phyloP scores from a whole-genome alignment of 2,329 filamentous ascomycete genomes.

The Myriosclerotinia duriaeana region DNA sequence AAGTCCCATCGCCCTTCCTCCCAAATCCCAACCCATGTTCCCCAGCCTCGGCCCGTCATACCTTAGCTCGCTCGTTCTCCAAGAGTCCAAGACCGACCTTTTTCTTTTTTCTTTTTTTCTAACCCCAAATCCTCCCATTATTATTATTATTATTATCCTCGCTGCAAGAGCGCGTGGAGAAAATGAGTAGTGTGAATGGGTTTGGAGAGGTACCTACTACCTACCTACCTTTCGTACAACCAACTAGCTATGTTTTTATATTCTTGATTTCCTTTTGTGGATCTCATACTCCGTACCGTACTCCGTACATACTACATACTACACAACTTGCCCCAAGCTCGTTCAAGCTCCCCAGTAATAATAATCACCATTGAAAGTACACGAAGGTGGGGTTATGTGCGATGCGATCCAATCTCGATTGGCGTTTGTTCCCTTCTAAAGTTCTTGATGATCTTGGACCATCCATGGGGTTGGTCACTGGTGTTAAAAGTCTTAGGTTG shows the following conservation, averaged over 20 bases:
- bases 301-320: no score
- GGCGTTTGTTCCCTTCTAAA: conserved; percentile 12
- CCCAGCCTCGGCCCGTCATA: conserved; percentile 18
- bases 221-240: background rate
- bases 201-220: background rate
- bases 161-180: conserved; percentile 20
- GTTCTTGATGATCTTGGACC: background rate
- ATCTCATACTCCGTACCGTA: background rate
- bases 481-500: no score
- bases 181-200: conserved; percentile 2
- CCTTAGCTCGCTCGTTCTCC: background rate
- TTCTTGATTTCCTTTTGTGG: conserved; percentile 3
- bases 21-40: conserved; percentile 2
- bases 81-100: no score
- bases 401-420: conserved; percentile 14
- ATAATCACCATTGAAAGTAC: no score
- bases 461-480: no score
- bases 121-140: background rate
- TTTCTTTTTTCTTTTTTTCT: background rate
- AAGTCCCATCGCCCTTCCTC: background rate
- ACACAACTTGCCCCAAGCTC: no score
- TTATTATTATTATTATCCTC: background rate
- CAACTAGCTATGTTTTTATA: background rate
- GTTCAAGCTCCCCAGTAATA: no score
- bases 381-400: conserved; percentile 4